Evolutionary conservation across 2,329 filamentous ascomycete genomes (phyloP).

Genomic region (Ceratocystis papillata): DNA sequence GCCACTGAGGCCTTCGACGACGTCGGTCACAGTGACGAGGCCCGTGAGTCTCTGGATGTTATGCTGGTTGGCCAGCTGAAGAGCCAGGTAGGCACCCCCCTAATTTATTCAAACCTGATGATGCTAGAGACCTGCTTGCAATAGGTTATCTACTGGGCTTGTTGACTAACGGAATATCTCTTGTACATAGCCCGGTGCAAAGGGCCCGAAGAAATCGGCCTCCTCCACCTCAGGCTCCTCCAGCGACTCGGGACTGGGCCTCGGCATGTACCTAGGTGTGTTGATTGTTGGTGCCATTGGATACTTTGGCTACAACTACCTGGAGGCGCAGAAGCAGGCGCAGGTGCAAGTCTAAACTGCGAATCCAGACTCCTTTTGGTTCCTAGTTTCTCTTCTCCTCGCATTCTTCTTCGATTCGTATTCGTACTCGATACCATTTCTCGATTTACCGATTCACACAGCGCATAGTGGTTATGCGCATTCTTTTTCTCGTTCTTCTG

Average conservation of each 20-base stretch:
- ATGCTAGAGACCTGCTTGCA: no score
- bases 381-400: no score
- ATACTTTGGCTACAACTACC: slow-evolving; percentile 76
- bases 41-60: slow-evolving; percentile 78
- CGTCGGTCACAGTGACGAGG: slow-evolving; percentile 97
- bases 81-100: slow-evolving; percentile 53
- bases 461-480: no score
- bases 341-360: slow-evolving; percentile 31
- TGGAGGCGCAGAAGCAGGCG: slow-evolving; percentile 43
- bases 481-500: no score
- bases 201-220: slow-evolving; percentile 52
- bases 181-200: slow-evolving; percentile 59
- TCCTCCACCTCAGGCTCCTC: slow-evolving; percentile 40
- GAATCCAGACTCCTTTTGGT: not conserved
- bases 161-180: not conserved
- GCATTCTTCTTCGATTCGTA: slow-evolving; percentile 9
- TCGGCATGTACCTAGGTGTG: slow-evolving; percentile 72
- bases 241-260: slow-evolving; percentile 50
- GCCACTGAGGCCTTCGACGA: slow-evolving; percentile 98
- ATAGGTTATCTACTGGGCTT: no score
- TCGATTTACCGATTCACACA: no score
- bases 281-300: slow-evolving; percentile 65
- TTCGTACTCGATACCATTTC: no score
- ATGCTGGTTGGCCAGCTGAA: slow-evolving; percentile 68
- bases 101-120: not conserved